Evolutionary conservation across 2,329 filamentous ascomycete species (phyloP), one percentile per base, ranked within the genome.

Genomic region (Raffaelea deltoideospora): DNA sequence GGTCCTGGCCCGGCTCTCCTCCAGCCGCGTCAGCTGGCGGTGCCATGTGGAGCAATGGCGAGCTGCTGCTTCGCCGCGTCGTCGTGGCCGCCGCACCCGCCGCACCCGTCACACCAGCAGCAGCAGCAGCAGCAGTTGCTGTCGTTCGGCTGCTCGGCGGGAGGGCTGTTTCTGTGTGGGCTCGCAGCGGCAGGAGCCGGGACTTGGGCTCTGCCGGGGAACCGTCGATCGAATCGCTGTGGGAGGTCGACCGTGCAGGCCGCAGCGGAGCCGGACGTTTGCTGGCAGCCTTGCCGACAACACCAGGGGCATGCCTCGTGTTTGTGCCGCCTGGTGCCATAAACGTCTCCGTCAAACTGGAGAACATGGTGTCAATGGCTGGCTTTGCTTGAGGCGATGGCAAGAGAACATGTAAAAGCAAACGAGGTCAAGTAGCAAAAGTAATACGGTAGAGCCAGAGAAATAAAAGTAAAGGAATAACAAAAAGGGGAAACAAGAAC

Each of bases 271-370:
- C 50, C 6, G 49, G 40, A 32, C 47, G 46, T 19, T 45, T 41
- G 24, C 43, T 40, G 21, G 45, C 37, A 34, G 45, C 42, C n/a
- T n/a, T n/a, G n/a, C n/a, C n/a, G n/a, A n/a, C n/a, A n/a, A n/a
- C n/a, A n/a, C n/a, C n/a, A 2, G 36, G 40, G 21, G 48, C 37
- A 36, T 46, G 42, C 31, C n/a, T 27, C 8, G 28, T n/a, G n/a
- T 45, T 45, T 18, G 47, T 35, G 38, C 43, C 33, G 37, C 46
- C 43, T 30, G 50, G 48, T 20, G 50, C 46, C 51, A 53, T 51
- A 39, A 45, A 44, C 41, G 44, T 51, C 34, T 44, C 41, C 38
- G 45, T 52, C 41, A 49, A 42, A 37, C 50, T 55, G 41, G 45
- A 43, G 13, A 49, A 41, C 50, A 53, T 53, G 19, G 41, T 37